Evolutionary conservation across 2,329 filamentous ascomycete species (phyloP), one percentile per base, ranked within the genome.

Genomic region (Chrysoporthe cubensis): DNA sequence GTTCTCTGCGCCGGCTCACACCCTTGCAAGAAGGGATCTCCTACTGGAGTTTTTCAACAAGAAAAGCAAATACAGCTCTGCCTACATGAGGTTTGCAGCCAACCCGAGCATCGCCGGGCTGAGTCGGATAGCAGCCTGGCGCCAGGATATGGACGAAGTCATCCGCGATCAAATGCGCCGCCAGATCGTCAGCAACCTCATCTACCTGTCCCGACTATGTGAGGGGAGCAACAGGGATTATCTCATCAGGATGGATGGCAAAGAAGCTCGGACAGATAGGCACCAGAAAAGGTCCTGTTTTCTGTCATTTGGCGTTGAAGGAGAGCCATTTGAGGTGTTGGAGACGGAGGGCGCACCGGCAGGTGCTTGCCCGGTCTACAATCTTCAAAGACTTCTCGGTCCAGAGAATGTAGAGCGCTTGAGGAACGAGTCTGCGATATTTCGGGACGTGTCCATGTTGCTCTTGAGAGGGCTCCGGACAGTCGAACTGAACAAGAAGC

Each of bases 81-180:
- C 60, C 13, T 46, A 72, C 8, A 68, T 66, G n/a, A 67, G 69
- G 8, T 60, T 75, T 7, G 32, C 73, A 11, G 58, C 64, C 42
- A 66, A 68, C 46, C 66, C 72, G 2, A 63, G 67, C 14, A 42
- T 70, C 11, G 32, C 32, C 11, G 9, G 37, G 0, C 59, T 69
- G 50, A 54, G 72, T 63, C 70, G 69, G 9, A 56, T 40, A 2
- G 75, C 77, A 9, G 75, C 80, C 34, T 87, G 82, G 83, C 82
- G 87, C 42, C 52, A 77, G 5, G 86, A 89, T 71, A 91, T 90
- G 87, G 80, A 83, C 44, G 75, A 78, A 0, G 78, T 85, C 37
- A 73, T 91, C 0, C 77, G 89, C 4, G 75, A 80, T 6, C 76
- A 84, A 67, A 79, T 89, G 77, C 83, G 85, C 4, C 76, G 80